Base-by-base conservation (phyloP, 2,329 filamentous ascomycete species). In the Verticillium zaregamsianum region DNA sequence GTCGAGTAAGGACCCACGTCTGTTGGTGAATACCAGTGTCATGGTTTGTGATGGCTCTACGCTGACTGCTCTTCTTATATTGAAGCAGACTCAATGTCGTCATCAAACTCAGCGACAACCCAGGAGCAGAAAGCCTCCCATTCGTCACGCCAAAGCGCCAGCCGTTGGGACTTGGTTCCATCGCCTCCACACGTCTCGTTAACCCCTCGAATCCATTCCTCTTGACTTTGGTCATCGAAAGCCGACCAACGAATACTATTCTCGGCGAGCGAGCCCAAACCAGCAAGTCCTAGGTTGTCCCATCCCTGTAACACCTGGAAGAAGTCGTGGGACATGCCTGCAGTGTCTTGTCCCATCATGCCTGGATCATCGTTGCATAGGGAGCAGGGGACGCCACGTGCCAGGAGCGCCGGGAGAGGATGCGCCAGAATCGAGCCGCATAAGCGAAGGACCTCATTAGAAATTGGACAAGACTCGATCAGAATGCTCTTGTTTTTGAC, bases 61-160 rank as follows among this genome's bases (percentile, higher is more conserved):
- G 28, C 28, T 28, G 28, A 6, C 1, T 28, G 4, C 4, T 28
- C 28, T 28, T 5, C 28, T 6, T 28, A 28, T 5, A 28, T 28
- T 5, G 28, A 28, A 6, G 28, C 28, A 28, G 28, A 28, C 28
- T 28, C 28, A 28, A 5, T 5, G 28, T 28, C 28, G 28, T 5
- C 28, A 28, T 6, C 82, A 68, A 85, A 96, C 76, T 96, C 91
- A 40, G 87, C 81, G 11, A 97, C 90, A 55, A 98, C 82, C 93
- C 93, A 97, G 60, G 92, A 82, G 71, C 93, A 98, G 72, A 95
- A 98, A 70, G 86, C 83, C 79, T 98, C 94, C 87, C 93, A 98
- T 67, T 91, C 86, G 39, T 86, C 77, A 58, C 86, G 84, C 92
- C 93, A 97, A 73, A 93, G 83, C 72, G 87, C 86, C 74, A 98